phyloP scores from a whole-genome alignment of 2,329 filamentous ascomycete genomes.

The Cryphonectria naterciae region DNA sequence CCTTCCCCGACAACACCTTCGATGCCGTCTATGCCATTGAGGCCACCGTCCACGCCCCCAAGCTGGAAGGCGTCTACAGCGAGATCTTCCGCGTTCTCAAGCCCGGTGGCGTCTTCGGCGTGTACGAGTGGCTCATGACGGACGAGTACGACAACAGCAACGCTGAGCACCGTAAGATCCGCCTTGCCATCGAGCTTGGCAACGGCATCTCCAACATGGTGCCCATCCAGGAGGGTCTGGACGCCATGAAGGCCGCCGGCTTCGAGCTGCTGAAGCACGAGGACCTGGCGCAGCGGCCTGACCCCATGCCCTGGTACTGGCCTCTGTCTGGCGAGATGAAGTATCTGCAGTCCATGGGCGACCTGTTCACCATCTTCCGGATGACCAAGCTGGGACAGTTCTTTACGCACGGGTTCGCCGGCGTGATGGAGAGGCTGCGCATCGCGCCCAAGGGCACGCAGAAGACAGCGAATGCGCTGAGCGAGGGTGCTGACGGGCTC shows the following conservation, averaged over 20 bases:
- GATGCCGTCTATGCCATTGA: slow-evolving; percentile 97
- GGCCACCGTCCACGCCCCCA: slow-evolving; percentile 92
- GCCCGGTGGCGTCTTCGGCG: slow-evolving; percentile 92
- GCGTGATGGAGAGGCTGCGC: slow-evolving; percentile 72
- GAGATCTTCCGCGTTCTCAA: slow-evolving; percentile 96
- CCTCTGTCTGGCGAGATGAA: slow-evolving; percentile 83
- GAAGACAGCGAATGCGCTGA: slow-evolving; percentile 93
- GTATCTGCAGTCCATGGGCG: slow-evolving; percentile 78
- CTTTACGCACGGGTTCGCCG: slow-evolving; percentile 76
- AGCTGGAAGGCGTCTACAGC: slow-evolving; percentile 87
- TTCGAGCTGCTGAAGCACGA: slow-evolving; percentile 84
- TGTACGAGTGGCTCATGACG: slow-evolving; percentile 99
- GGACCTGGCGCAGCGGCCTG: slow-evolving; percentile 78
- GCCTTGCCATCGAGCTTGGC: slow-evolving; percentile 92
- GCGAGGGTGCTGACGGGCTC: slow-evolving; percentile 78
- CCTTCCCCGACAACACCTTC: slow-evolving; percentile 88
- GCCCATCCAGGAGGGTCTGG: slow-evolving; percentile 76
- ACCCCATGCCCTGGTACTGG: slow-evolving; percentile 90
- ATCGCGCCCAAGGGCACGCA: slow-evolving; percentile 82
- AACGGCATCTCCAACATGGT: slow-evolving; percentile 99
- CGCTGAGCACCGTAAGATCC: slow-evolving; percentile 83
- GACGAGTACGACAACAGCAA: slow-evolving; percentile 91
- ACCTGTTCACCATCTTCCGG: slow-evolving; percentile 80
- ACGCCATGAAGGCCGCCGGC: slow-evolving; percentile 83
- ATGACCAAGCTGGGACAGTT: slow-evolving; percentile 87